Percentiles rank a stretch among this genome's conserved stretches.
phyloP scores from a whole-genome alignment of 2,329 filamentous ascomycete genomes.

The Saccharata proteae region DNA sequence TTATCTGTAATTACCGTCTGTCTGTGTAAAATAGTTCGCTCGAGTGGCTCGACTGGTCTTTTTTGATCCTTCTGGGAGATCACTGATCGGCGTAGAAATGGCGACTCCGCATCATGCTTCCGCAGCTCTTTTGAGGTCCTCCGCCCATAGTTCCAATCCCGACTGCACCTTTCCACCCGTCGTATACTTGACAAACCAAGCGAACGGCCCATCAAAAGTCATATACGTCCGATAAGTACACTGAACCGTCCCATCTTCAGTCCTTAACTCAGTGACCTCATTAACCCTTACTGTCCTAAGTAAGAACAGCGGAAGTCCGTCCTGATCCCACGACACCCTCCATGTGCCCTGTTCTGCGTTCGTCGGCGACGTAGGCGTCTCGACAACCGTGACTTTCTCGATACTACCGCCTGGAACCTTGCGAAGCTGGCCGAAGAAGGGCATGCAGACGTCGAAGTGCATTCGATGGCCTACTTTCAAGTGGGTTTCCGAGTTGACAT shows the following conservation, averaged over 20 bases:
- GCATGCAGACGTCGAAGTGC: conserved; percentile 2
- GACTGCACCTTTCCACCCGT: conserved; percentile 8
- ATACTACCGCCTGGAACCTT: conserved; percentile 5
- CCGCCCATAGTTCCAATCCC: conserved; percentile 4
- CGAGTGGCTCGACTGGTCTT: too few relatives aligned
- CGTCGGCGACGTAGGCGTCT: not conserved
- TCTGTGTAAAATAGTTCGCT: too few relatives aligned
- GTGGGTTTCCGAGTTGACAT: too few relatives aligned
- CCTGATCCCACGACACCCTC: conserved; percentile 2
- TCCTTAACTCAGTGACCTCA: not conserved
- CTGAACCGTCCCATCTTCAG: not conserved
- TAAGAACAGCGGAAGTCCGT: conserved; percentile 2
- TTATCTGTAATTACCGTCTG: too few relatives aligned
- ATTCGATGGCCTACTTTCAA: conserved; percentile 2
- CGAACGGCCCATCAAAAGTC: conserved; percentile 6
- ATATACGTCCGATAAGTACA: conserved; percentile 6
- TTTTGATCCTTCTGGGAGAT: too few relatives aligned
- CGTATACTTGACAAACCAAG: conserved; percentile 4
- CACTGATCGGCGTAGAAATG: too few relatives aligned
- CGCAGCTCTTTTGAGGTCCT: conserved; percentile 6
- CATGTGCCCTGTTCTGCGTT: conserved; percentile 4
- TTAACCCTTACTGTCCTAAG: conserved; percentile 5
- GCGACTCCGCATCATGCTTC: too few relatives aligned
- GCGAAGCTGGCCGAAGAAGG: conserved; percentile 2
- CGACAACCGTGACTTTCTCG: conserved; percentile 3